Evolutionary conservation across 768 basidiomycete genomes (phyloP).

Genomic region (Tulasnella sp.): DNA sequence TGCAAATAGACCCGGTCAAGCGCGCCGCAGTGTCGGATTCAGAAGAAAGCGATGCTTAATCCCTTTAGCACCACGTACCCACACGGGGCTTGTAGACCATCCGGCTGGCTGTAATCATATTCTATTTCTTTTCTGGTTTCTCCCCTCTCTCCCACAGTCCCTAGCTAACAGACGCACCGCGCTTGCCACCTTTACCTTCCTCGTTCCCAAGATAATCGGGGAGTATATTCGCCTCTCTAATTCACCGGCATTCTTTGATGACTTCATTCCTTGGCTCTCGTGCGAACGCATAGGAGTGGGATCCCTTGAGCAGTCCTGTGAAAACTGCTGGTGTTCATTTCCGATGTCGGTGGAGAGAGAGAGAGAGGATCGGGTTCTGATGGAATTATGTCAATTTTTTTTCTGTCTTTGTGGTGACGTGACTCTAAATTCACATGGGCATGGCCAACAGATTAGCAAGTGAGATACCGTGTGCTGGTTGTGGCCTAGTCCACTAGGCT

Average conservation of each 20-base stretch:
- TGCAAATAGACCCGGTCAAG: slow-evolving; percentile 29
- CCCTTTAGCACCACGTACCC: background rate
- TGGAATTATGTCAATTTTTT: slow-evolving; percentile 1
- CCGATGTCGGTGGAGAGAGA: background rate
- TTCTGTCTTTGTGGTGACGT: background rate
- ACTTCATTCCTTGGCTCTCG: background rate
- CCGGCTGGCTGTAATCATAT: slow-evolving; percentile 5
- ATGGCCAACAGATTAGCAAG: slow-evolving; percentile 15
- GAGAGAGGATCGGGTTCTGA: background rate
- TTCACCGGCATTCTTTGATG: background rate
- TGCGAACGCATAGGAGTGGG: background rate
- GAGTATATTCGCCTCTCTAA: slow-evolving; percentile 1
- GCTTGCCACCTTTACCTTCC: slow-evolving; percentile 1
- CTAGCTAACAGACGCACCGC: background rate
- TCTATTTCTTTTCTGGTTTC: background rate
- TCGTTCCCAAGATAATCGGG: slow-evolving; percentile 11
- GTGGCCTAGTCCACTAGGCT: slow-evolving; percentile 5
- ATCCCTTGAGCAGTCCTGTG: background rate
- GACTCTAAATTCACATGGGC: slow-evolving; percentile 1
- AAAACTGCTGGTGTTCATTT: background rate
- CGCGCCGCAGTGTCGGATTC: slow-evolving; percentile 26
- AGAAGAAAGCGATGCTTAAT: slow-evolving; percentile 28
- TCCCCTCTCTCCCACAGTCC: background rate
- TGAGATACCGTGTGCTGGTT: slow-evolving; percentile 13
- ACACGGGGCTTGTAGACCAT: background rate